Base-by-base conservation (phyloP, 257 asterid genomes). In the Craterostigma plantagineum region DNA sequence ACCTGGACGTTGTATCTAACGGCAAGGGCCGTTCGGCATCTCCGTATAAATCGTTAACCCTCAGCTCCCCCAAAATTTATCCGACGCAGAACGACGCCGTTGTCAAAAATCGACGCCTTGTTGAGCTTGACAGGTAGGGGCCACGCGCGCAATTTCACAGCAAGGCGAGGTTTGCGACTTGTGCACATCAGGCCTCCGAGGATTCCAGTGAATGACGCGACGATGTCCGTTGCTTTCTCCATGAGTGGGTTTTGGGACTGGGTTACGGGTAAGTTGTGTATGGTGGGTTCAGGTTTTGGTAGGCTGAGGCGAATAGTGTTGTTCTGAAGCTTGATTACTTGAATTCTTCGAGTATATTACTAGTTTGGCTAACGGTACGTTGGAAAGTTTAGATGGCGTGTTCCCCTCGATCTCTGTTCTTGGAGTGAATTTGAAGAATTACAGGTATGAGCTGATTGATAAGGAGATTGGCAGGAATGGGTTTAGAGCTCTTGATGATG, bases 221-320 rank as follows among this genome's bases (percentile, higher is more conserved):
- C 55, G 63, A 52, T 34, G 30, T 53, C 48, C 10, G 16, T 42
- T 42, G 59, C n/a, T 43, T 68, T 70, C 46, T 40, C 51, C 10
- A 16, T 86, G 44, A 56, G 50, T 17, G 96, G 96, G 36, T 73
- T 69, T 52, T 86, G 94, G 96, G 71, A 76, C 57, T 78, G 84
- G 43, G 18, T 45, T 15, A 62, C 84, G 3, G 92, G 96, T 53
- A 78, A 71, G 58, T 76, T 86, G 16, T 86, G 96, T 56, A 73
- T 81, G 94, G 63, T 77, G 9, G 92, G 91, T n/a, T 48, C 77
- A 14, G 94, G 86, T 55, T 38, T 43, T 30, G 62, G 64, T 11
- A 62, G 42, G 52, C 55, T 49, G 7, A 51, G 66, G 38, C 62
- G 36, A 38, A 51, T 58, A 51, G 61, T 37, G 73, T 57, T 43